Evolutionary conservation across 1,139 yeast genomes (phyloP), one percentile per base, ranked within the genome.

Genomic region (Kodamaea arcana): DNA sequence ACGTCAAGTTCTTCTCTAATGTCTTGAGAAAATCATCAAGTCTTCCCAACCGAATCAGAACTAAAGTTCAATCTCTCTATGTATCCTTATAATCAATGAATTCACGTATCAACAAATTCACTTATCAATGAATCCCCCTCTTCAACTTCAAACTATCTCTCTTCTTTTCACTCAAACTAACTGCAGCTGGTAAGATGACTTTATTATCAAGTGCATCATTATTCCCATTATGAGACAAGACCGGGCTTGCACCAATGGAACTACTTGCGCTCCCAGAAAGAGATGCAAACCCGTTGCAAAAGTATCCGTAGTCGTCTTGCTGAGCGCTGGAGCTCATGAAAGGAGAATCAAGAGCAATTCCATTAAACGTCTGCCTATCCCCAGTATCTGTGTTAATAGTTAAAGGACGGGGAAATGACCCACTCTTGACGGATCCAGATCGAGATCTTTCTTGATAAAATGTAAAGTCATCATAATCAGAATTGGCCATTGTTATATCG

Each of bases 71-170:
- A n/a, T n/a, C n/a, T n/a, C n/a, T n/a, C n/a, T n/a, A n/a, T n/a
- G n/a, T n/a, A n/a, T n/a, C n/a, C n/a, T n/a, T n/a, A n/a, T n/a
- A n/a, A n/a, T n/a, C n/a, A n/a, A n/a, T n/a, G n/a, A n/a, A n/a
- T n/a, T n/a, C n/a, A n/a, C n/a, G n/a, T n/a, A n/a, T n/a, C n/a
- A n/a, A n/a, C n/a, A n/a, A n/a, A n/a, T n/a, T n/a, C n/a, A n/a
- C n/a, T n/a, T n/a, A n/a, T 47, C 51, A 69, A 45, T 61, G 72
- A 24, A 69, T 69, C 24, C 75, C 75, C 51, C 75, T 58, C 46
- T 69, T 69, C 55, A 69, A 51, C 45, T 69, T 69, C 43, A 69
- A 59, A 17, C 72, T 65, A 37, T 69, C 75, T 40, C 75, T 56
- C 54, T 69, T 69, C 53, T 68, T 69, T 40, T 69, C 75, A 47